Percentiles rank a stretch among this genome's conserved stretches.
These are phyloP conservation scores for Pleurotus eryngii DNA, from an alignment of 768 basidiomycete species.

Conservation along the genomic window DNA sequence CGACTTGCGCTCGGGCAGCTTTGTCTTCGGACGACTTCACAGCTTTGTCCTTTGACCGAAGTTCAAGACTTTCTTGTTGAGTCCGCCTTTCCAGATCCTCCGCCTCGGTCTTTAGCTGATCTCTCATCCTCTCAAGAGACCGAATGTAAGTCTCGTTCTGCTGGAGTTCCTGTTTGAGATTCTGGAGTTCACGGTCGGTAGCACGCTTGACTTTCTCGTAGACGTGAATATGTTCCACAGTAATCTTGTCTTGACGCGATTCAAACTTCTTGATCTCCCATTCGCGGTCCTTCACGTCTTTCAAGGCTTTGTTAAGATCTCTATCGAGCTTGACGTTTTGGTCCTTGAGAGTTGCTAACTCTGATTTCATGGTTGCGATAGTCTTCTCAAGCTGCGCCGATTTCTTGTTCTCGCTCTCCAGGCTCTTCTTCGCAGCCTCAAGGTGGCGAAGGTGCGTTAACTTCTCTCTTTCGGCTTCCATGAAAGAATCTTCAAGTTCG, in stretches of 20 bases:
- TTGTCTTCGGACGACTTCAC: constrained; percentile 59
- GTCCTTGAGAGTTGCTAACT: constrained; percentile 67
- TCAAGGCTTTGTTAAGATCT: constrained; percentile 77
- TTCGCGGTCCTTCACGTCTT: constrained; percentile 77
- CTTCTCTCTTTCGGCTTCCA: constrained; percentile 83
- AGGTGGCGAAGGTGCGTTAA: constrained; percentile 69
- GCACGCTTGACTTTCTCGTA: constrained; percentile 93
- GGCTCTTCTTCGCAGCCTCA: constrained; percentile 66
- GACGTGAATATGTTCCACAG: constrained; percentile 96
- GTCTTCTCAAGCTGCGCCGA: constrained; percentile 73
- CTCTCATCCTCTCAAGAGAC: constrained; percentile 82
- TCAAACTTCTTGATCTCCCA: constrained; percentile 85
- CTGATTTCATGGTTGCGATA: constrained; percentile 59
- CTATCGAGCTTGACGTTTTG: constrained; percentile 68
- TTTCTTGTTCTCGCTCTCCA: constrained; percentile 71
- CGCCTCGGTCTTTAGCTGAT: constrained; percentile 69
- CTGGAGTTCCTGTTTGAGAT: constrained; percentile 75
- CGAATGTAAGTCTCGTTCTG: constrained; percentile 74
- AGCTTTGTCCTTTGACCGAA: constrained; percentile 69
- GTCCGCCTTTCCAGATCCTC: constrained; percentile 79
- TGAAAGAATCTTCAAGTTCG: constrained; percentile 83
- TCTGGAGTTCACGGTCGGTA: constrained; percentile 85
- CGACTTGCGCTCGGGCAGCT: constrained; percentile 49
- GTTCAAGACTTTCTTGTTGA: constrained; percentile 63
- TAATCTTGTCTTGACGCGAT: constrained; percentile 93